Percentiles rank a stretch among this genome's conserved stretches.
Evolutionary conservation across 2,329 filamentous ascomycete species (phyloP).

Genomic region (Grosmannia clavigera): DNA sequence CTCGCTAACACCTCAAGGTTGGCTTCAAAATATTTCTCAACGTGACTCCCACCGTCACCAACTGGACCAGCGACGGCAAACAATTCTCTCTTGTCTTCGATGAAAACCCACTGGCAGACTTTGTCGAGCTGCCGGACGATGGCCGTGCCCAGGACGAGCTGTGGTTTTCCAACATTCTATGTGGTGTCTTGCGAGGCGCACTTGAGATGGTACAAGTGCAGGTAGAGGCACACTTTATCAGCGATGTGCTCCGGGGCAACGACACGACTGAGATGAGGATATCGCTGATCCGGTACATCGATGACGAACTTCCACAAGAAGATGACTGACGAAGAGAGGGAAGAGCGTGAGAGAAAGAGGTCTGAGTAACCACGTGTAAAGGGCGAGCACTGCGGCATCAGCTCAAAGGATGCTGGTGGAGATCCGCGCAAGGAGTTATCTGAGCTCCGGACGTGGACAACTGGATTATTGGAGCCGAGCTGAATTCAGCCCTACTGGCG

Average conservation of each 20-base stretch:
- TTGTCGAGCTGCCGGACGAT: slow-evolving; percentile 94
- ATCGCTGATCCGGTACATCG: slow-evolving; percentile 82
- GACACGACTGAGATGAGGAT: slow-evolving; percentile 97
- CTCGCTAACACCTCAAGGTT: slow-evolving; percentile 42
- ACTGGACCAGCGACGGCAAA: slow-evolving; percentile 93
- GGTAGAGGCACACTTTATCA: slow-evolving; percentile 92
- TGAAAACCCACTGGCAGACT: slow-evolving; percentile 92
- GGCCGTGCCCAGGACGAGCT: slow-evolving; percentile 90
- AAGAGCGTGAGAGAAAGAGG: not conserved
- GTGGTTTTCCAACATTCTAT: slow-evolving; percentile 97
- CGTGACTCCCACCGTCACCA: slow-evolving; percentile 82
- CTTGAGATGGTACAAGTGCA: slow-evolving; percentile 99
- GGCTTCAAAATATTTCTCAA: slow-evolving; percentile 99
- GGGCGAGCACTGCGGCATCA: not conserved
- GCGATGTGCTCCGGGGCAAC: slow-evolving; percentile 81
- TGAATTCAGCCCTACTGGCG: not conserved
- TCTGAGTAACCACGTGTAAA: not conserved
- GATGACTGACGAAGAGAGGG: slow-evolving; percentile 59
- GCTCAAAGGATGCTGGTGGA: not conserved
- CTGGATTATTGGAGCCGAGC: not conserved
- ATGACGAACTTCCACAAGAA: slow-evolving; percentile 93
- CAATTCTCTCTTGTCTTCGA: slow-evolving; percentile 95
- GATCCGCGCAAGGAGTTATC: not conserved
- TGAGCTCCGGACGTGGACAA: not conserved
- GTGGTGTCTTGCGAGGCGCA: slow-evolving; percentile 79